Evolutionary conservation across 2,329 filamentous ascomycete genomes (phyloP).

Genomic region (Leptodontidium sp.): DNA sequence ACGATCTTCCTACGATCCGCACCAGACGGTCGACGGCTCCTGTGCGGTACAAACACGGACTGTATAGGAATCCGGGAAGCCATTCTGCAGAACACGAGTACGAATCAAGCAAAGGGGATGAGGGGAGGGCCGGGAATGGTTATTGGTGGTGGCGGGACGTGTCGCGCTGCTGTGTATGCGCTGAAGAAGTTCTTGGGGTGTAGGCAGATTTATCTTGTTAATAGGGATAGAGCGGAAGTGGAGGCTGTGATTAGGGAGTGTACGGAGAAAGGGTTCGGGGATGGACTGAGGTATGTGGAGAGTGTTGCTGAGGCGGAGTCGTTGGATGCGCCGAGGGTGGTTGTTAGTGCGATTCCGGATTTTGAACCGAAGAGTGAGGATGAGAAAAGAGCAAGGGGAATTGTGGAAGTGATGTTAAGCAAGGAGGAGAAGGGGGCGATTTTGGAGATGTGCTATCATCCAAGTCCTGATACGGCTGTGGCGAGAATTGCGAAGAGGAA

Average conservation of each 20-base stretch:
- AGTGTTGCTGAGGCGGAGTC: slow-evolving; percentile 65
- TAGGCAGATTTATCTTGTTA: slow-evolving; percentile 77
- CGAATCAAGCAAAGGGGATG: too few relatives aligned
- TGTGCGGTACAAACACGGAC: slow-evolving; percentile 83
- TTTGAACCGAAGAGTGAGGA: slow-evolving; percentile 71
- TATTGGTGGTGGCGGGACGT: slow-evolving; percentile 80
- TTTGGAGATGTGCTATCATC: slow-evolving; percentile 47
- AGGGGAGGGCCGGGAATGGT: slow-evolving; percentile 66
- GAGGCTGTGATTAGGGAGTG: slow-evolving; percentile 72
- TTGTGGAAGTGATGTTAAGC: slow-evolving; percentile 49
- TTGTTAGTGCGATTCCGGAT: slow-evolving; percentile 80
- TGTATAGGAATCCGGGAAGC: slow-evolving; percentile 80
- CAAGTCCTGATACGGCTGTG: slow-evolving; percentile 41
- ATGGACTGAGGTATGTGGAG: slow-evolving; percentile 66
- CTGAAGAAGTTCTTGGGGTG: slow-evolving; percentile 74
- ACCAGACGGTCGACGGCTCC: slow-evolving; percentile 44
- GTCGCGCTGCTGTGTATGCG: slow-evolving; percentile 80
- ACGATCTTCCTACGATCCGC: slow-evolving; percentile 72
- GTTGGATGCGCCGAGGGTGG: slow-evolving; percentile 68
- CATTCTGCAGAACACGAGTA: slow-evolving; percentile 64
- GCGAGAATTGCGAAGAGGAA: slow-evolving; percentile 30
- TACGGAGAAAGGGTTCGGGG: slow-evolving; percentile 63
- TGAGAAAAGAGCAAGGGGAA: slow-evolving; percentile 65
- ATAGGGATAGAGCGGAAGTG: slow-evolving; percentile 74
- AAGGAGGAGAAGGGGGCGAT: slow-evolving; percentile 47